These are phyloP conservation scores for Russula compacta DNA, from an alignment of 768 basidiomycete species.

Conservation along the genomic window DNA sequence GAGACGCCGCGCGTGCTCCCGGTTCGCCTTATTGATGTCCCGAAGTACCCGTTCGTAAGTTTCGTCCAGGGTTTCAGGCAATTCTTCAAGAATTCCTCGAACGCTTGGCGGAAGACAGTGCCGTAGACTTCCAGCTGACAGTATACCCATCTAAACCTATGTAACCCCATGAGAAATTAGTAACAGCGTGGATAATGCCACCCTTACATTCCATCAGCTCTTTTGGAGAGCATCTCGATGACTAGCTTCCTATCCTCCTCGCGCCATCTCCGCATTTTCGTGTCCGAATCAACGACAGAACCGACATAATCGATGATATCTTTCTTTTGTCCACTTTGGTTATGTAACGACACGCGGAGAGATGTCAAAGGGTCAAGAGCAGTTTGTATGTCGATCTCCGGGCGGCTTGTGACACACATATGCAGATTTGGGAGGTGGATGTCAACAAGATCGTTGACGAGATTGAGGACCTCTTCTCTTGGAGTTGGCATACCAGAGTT, in stretches of 20 bases:
- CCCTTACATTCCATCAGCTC: constrained; percentile 1
- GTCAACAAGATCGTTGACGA: not conserved
- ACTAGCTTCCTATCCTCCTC: constrained; percentile 1
- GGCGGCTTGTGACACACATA: not conserved
- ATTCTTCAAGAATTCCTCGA: not conserved
- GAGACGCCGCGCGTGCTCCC: constrained; percentile 1
- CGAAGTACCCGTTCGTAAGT: not conserved
- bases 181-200: not conserved
- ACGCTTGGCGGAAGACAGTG: not conserved
- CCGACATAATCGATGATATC: not conserved
- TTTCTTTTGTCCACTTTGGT: not conserved
- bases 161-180: fast-evolving
- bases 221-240: not conserved
- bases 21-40: not conserved
- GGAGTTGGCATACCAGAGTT: not conserved
- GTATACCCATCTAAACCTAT: not conserved
- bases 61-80: not conserved
- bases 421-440: not conserved
- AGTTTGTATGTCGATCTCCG: not conserved
- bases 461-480: not conserved
- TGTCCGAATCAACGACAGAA: not conserved
- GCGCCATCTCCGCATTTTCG: constrained; percentile 2
- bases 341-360: not conserved
- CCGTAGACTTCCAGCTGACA: not conserved
- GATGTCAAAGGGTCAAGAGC: not conserved